phyloP scores from a whole-genome alignment of 2,329 filamentous ascomycete genomes.

The Fusarium newnesense region DNA sequence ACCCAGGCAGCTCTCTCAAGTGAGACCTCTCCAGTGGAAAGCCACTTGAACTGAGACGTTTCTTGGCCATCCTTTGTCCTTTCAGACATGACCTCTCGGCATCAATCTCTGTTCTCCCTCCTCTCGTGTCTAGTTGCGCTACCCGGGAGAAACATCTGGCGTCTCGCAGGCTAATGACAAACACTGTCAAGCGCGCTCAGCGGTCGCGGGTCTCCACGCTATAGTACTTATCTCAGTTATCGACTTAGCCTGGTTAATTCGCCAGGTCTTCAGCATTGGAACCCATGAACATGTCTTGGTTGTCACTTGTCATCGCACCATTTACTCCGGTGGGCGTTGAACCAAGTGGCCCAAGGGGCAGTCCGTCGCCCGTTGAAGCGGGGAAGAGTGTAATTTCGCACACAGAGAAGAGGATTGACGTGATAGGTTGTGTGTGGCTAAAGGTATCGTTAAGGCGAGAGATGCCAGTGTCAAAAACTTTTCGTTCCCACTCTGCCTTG shows the following conservation, averaged over 20 bases:
- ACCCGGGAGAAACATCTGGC: conserved; percentile 17
- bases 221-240: background rate
- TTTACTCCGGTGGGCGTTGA: background rate
- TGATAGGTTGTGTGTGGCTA: conserved; percentile 12
- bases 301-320: conserved; percentile 23
- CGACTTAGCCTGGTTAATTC: background rate
- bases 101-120: conserved; percentile 12
- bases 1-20: conserved; percentile 1
- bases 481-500: background rate
- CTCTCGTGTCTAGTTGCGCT: conserved; percentile 21
- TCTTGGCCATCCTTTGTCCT: conserved; percentile 25
- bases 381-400: conserved; percentile 18
- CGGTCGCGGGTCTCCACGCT: conserved; percentile 18
- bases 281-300: conserved; percentile 28
- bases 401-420: conserved; percentile 8
- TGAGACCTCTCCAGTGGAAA: conserved; percentile 23
- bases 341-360: conserved; percentile 9
- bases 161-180: background rate
- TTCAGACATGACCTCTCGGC: conserved; percentile 27
- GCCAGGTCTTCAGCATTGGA: background rate
- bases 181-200: conserved; percentile 7
- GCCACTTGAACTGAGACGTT: conserved; percentile 27
- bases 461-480: conserved; percentile 8
- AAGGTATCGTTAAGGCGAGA: conserved; percentile 2
- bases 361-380: conserved; percentile 29